phyloP scores from a whole-genome alignment of 805 yeast genomes.

The Scheffersomyces coipomensis region DNA sequence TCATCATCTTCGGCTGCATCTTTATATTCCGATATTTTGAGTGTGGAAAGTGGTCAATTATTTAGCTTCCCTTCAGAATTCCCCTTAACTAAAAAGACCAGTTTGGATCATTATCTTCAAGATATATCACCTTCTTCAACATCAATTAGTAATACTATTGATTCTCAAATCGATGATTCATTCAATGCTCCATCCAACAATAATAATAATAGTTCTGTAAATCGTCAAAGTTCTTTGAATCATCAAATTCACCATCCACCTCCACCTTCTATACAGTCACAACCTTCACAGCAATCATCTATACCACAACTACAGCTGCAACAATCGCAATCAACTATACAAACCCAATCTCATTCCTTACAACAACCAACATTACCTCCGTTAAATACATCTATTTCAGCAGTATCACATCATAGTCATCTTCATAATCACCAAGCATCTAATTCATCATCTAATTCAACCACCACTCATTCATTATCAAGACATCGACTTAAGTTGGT shows the following conservation, averaged over 20 bases:
- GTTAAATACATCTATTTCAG: too few species aligned
- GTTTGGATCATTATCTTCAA: conserved; percentile 17
- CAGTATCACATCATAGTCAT: too few species aligned
- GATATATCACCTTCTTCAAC: conserved; percentile 2
- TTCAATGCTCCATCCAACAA: background rate
- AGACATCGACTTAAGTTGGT: conserved; percentile 4
- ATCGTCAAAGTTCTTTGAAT: background rate
- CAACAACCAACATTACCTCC: too few species aligned
- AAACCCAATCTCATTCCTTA: too few species aligned
- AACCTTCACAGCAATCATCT: too few species aligned
- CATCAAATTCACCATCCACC: background rate
- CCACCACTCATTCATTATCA: background rate
- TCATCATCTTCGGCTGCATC: conserved; percentile 11
- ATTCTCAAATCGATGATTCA: background rate
- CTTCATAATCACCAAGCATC: background rate
- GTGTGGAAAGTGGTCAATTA: conserved; percentile 2
- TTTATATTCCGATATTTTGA: conserved; percentile 9
- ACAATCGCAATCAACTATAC: too few species aligned
- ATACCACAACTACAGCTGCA: too few species aligned
- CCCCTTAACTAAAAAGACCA: conserved; percentile 8
- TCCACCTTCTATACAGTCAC: too few species aligned
- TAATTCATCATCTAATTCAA: background rate
- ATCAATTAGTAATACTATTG: background rate
- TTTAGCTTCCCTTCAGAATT: background rate
- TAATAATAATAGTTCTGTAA: background rate